Evolutionary conservation across 2,329 filamentous ascomycete genomes (phyloP), one percentile per base, ranked within the genome.

Genomic region (Clathrospora elynae): DNA sequence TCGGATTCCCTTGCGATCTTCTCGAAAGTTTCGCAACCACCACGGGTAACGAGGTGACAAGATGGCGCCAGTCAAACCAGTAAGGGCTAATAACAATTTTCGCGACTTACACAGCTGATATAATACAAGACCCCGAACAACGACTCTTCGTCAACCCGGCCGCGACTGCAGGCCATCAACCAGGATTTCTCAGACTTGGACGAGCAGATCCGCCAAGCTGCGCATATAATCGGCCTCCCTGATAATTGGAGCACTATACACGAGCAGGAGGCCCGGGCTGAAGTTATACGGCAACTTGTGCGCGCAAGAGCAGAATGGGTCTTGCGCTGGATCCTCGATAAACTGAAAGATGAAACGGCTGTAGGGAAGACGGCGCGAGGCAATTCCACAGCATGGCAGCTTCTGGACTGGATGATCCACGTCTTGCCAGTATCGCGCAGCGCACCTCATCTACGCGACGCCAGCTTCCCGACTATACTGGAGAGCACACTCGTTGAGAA

Each of bases 361-460:
- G 53, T 49, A 22, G 61, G 69, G 16, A 59, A 39, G 13, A 59
- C 61, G 32, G 75, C 75, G 38, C 73, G 75, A 35, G 63, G 70
- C 22, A 71, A 74, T 28, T 51, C 66, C n/a, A 59, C 59, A 31
- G 71, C 74, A 19, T 84, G 80, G 87, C 75, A 73, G 19, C 77
- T 90, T 23, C 66, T 90, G 16, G 74, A 75, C 30, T 78, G 78
- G 45, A 74, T 86, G 33, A 77, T 88, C 39, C 73, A 77, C 35
- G 73, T 82, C n/a, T 81, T 92, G 12, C 85, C 88, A 0, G 73
- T 83, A 0, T 84, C 86, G 31, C 84, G 82, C 8, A 75, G 88
- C 16, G 87, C 88, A 6, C 83, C 84, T 44, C 83, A 87, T 3
- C 76, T 95, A 5, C 83, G 82, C 14, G 84, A 90, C 44, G 78